Base-by-base conservation (phyloP, 768 basidiomycete species). In the Boletus reticuloceps region DNA sequence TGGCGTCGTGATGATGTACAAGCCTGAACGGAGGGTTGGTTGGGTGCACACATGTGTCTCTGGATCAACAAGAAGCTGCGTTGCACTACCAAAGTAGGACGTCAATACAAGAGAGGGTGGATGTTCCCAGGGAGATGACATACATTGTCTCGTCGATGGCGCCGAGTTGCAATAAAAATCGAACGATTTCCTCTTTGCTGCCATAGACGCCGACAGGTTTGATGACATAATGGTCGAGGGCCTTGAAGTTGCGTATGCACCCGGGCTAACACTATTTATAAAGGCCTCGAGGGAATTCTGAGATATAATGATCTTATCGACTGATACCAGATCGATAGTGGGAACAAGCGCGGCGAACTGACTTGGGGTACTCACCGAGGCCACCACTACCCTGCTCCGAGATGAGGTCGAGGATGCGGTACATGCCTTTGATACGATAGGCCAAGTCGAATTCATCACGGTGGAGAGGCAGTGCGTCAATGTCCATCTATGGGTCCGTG, bases 351-450 rank as follows among this genome's bases (percentile, higher is more conserved):
- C 8, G 29, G 1, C 22, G 8, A 6, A 0, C 16, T 29, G 25
- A 9, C n/a, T 86, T 85, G 46, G 84, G 84, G 34, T 11, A 10
- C 66, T 54, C 58, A 82, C 83, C 83, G 6, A 83, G 71, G 2
- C 82, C 80, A 6, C 79, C 75, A 13, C 74, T 81, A 1, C 77
- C 77, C 44, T 74, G 69, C 54, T 84, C 83, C 11, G 67, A 75
- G 56, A 83, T 77, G 16, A 84, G 68, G 48, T 84, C 82, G 34
- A 36, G 34, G 14, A 36, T 36, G 12, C 14, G 34, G 14, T 13
- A 36, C 34, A 36, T 36, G 14, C 34, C 34, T 6, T 36, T 36
- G 34, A 5, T 14, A 14, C 5, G 11, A 36, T 5, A 14, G 34
- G 13, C 34, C 14, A 36, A 14, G 34, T 36, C 13, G 9, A 29